A percentile compares a stretch with the other conserved stretches of the same genome.
Conservation (phyloP, 768 basidiomycete species). For the Suillus subaureus region DNA sequence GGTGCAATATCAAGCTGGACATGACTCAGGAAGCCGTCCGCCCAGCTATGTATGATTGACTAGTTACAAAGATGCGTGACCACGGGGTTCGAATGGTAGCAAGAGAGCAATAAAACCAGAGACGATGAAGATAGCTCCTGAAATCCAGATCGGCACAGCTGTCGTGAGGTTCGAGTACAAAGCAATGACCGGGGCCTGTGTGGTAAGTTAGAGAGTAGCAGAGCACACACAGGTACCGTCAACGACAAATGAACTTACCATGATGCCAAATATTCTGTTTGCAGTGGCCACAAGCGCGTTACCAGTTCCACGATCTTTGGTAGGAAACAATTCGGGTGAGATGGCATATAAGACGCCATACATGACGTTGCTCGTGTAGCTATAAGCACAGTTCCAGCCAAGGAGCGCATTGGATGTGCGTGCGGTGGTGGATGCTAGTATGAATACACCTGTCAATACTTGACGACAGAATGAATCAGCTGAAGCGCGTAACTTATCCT, state of each 20-base stretch:
- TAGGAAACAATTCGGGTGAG: conserved; percentile 56
- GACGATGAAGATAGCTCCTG: conserved; percentile 53
- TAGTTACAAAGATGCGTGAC: conserved; percentile 50
- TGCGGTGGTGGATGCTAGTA: conserved; percentile 59
- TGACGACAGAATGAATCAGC: conserved; percentile 3
- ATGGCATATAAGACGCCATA: conserved; percentile 49
- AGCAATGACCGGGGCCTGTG: conserved; percentile 51
- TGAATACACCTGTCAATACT: conserved; percentile 58
- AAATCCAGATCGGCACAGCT: conserved; percentile 55
- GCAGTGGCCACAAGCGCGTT: conserved; percentile 54
- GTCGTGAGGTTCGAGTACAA: conserved; percentile 50
- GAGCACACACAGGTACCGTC: neutral
- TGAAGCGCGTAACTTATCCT: neutral
- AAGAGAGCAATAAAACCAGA: conserved; percentile 50
- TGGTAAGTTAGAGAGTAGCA: neutral
- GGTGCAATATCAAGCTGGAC: neutral
- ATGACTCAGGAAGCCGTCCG: neutral
- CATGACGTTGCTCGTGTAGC: conserved; percentile 59
- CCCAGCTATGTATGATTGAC: neutral
- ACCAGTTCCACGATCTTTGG: conserved; percentile 56
- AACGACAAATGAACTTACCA: conserved; percentile 39
- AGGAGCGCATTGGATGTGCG: conserved; percentile 53
- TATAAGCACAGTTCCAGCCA: conserved; percentile 61
- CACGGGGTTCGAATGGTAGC: conserved; percentile 59
- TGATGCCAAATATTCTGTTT: conserved; percentile 61